Conservation (phyloP, 345 rosid species). For the Arabis alpina region DNA sequence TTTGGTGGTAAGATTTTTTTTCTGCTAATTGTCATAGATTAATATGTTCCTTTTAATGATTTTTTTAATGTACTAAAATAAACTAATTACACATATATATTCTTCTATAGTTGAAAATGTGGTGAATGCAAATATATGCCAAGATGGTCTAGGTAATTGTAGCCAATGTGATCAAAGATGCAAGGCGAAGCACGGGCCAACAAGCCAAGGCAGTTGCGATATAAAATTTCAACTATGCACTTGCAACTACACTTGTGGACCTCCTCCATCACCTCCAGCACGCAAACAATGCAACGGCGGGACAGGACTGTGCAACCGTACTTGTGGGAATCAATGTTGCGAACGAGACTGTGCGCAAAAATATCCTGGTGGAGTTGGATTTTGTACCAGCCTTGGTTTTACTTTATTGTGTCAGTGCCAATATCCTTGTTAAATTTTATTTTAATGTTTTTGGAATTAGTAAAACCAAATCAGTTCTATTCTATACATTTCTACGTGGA, state of each 20-base stretch:
- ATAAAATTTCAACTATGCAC: too few species aligned
- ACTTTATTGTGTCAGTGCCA: constrained; percentile 15
- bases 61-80: too few species aligned
- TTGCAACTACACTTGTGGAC: too few species aligned
- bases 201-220: too few species aligned
- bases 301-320: background rate
- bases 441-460: background rate
- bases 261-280: too few species aligned
- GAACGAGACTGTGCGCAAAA: constrained; percentile 30
- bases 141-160: constrained; percentile 6
- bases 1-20: too few species aligned
- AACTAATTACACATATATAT: too few species aligned
- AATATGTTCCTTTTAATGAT: too few species aligned
- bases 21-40: too few species aligned
- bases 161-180: constrained; percentile 26
- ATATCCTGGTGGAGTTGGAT: constrained; percentile 22
- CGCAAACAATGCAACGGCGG: constrained; percentile 29
- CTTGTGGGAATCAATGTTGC: constrained; percentile 20
- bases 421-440: constrained; percentile 21
- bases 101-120: too few species aligned
- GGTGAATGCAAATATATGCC: background rate
- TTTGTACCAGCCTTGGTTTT: constrained; percentile 15
- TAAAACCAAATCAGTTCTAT: background rate
- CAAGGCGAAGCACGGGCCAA: constrained; percentile 3
- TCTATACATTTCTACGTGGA: background rate